A percentile compares a stretch with the other conserved stretches of the same genome.
Evolutionary conservation across 2,329 filamentous ascomycete genomes (phyloP).

Genomic region (Cladosporium colombiae): DNA sequence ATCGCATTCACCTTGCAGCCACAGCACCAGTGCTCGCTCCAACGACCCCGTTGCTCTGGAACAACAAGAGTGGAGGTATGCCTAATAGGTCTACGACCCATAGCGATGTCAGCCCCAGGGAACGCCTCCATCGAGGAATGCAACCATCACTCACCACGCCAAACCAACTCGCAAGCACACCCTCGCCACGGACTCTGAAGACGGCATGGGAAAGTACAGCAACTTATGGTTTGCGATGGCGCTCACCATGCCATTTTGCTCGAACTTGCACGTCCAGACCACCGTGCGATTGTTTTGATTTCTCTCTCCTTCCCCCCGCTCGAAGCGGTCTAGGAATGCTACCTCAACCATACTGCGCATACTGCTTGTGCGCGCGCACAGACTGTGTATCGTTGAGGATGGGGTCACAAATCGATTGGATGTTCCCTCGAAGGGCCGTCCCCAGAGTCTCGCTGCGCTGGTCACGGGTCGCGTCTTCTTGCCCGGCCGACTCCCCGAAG

Average conservation of each 20-base stretch:
- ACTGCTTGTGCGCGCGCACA: slow-evolving; percentile 27
- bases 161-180: slow-evolving; percentile 17
- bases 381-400: slow-evolving; percentile 28
- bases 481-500: slow-evolving; percentile 6
- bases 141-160: slow-evolving; percentile 24
- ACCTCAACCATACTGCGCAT: slow-evolving; percentile 23
- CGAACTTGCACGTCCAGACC: slow-evolving; percentile 6
- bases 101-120: slow-evolving; percentile 22
- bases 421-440: slow-evolving; percentile 5
- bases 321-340: slow-evolving; percentile 32
- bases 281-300: slow-evolving; percentile 23
- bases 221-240: slow-evolving; percentile 9
- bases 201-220: background rate
- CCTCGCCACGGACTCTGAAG: slow-evolving; percentile 8
- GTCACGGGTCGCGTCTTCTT: slow-evolving; percentile 6
- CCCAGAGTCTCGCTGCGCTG: slow-evolving; percentile 5
- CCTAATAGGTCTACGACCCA: slow-evolving; percentile 17
- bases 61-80: slow-evolving; percentile 25
- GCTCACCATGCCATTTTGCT: slow-evolving; percentile 3
- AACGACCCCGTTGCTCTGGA: slow-evolving; percentile 28
- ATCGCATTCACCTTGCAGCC: slow-evolving; percentile 26
- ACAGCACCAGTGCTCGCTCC: slow-evolving; percentile 20
- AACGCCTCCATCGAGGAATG: slow-evolving; percentile 37
- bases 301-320: slow-evolving; percentile 5
- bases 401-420: slow-evolving; percentile 24